Conservation (phyloP, 371 early-diverging fungal species). For the Rhizomucor pusillus region DNA sequence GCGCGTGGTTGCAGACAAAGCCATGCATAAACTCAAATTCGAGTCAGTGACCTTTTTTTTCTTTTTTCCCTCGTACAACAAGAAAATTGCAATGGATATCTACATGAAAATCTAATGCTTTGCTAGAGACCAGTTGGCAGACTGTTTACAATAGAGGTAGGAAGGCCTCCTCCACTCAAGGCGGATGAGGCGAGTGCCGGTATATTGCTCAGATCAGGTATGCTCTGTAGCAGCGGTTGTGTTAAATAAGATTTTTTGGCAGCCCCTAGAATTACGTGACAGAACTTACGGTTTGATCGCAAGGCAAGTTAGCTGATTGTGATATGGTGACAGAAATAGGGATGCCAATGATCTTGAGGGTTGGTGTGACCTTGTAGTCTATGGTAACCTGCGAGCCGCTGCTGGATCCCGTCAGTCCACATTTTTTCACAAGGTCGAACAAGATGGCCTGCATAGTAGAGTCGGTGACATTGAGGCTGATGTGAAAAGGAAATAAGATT, state of each 20-base stretch:
- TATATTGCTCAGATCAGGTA: not conserved
- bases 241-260: not conserved
- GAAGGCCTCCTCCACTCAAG: not conserved
- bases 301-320: constrained; percentile 11
- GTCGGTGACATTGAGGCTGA: constrained; percentile 31
- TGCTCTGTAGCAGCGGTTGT: not conserved
- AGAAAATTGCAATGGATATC: not conserved
- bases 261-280: no score
- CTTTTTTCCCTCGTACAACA: not conserved
- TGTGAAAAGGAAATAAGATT: constrained; percentile 47
- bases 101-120: not conserved
- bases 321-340: constrained; percentile 18
- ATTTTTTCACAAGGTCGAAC: constrained; percentile 43
- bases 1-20: not conserved
- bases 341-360: constrained; percentile 20
- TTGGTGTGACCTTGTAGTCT: constrained; percentile 42
- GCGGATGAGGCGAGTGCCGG: not conserved
- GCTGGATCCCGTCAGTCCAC: constrained; percentile 39
- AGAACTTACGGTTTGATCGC: constrained; percentile 13
- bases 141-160: not conserved
- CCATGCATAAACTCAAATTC: no score
- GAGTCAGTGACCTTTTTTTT: not conserved
- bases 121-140: not conserved
- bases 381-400: constrained; percentile 27
- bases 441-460: constrained; percentile 38